Evolutionary conservation across 2,329 filamentous ascomycete species (phyloP).

Genomic region (Alternaria brassicicola): DNA sequence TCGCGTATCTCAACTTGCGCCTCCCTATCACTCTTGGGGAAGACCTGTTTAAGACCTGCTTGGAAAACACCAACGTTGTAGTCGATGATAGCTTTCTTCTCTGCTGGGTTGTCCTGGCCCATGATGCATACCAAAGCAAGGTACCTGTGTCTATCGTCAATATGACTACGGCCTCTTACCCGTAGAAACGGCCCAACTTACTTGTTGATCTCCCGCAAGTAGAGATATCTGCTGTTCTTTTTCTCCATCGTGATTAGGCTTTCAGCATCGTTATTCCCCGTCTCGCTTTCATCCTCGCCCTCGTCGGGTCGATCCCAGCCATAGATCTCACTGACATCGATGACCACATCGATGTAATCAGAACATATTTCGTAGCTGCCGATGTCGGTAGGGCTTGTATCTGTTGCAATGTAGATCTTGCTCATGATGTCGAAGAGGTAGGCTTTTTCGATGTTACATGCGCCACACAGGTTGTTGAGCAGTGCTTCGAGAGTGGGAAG

Average conservation of each 20-base stretch:
- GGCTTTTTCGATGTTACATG: conserved; percentile 95
- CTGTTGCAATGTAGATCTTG: conserved; percentile 98
- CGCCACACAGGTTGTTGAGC: conserved; percentile 90
- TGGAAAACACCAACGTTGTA: conserved; percentile 87
- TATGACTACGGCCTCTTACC: neutral
- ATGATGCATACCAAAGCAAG: conserved; percentile 84
- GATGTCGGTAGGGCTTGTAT: conserved; percentile 91
- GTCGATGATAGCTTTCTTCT: conserved; percentile 82
- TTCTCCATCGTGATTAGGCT: conserved; percentile 68
- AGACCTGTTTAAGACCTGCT: conserved; percentile 78
- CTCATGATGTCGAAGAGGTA: conserved; percentile 97
- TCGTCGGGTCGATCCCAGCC: conserved; percentile 66
- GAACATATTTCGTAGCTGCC: conserved; percentile 97
- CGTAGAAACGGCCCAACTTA: conserved; percentile 45
- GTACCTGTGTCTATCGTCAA: conserved; percentile 58
- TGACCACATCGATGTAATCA: conserved; percentile 97
- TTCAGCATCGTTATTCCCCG: conserved; percentile 61
- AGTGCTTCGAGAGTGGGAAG: conserved; percentile 91
- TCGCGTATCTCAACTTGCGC: conserved; percentile 32
- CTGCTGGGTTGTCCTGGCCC: conserved; percentile 79
- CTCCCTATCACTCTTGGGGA: conserved; percentile 56
- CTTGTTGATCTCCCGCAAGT: conserved; percentile 71
- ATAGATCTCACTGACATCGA: conserved; percentile 95
- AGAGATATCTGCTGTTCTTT: conserved; percentile 64
- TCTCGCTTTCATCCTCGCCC: conserved; percentile 47